Conservation (phyloP, 768 basidiomycete genomes). For the Hygrophorus pudorinus region DNA sequence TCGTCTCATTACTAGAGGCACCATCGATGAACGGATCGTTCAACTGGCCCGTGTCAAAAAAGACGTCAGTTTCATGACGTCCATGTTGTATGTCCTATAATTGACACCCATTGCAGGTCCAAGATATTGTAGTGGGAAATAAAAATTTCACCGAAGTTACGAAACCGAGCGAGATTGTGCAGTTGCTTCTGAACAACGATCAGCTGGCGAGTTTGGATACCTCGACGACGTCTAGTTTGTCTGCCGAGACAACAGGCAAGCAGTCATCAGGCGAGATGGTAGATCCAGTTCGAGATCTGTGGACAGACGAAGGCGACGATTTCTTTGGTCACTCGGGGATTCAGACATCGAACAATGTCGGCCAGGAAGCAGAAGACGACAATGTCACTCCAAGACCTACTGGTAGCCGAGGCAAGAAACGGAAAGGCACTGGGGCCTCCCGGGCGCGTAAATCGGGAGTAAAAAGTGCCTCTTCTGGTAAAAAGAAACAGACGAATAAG, state of each 20-base stretch:
- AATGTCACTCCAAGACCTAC: conserved; percentile 23
- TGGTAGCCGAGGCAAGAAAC: conserved; percentile 28
- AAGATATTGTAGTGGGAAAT: conserved; percentile 98
- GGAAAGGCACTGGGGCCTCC: not conserved
- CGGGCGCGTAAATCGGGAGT: not conserved
- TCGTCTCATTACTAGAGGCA: conserved; percentile 86
- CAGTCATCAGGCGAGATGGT: conserved; percentile 21
- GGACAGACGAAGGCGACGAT: conserved; percentile 83
- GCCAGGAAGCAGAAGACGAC: conserved; percentile 30
- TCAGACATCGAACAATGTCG: conserved; percentile 12
- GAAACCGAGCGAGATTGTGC: conserved; percentile 95
- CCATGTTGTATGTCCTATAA: not conserved
- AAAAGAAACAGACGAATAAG: not conserved
- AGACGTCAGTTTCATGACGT: conserved; percentile 48
- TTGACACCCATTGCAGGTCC: conserved; percentile 49
- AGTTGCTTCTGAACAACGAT: conserved; percentile 88
- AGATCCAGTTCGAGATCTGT: conserved; percentile 50
- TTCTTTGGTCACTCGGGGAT: conserved; percentile 60
- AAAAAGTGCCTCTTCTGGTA: not conserved
- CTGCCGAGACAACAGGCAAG: conserved; percentile 19
- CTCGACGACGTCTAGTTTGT: conserved; percentile 26
- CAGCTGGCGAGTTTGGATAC: conserved; percentile 69
- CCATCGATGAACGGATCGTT: conserved; percentile 95
- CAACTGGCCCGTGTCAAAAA: conserved; percentile 95
- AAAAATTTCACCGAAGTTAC: conserved; percentile 90